Percentiles rank a stretch among this genome's conserved stretches.
Conservation (phyloP, 495 filamentous ascomycete genomes). For the Tetracladium setigerum region DNA sequence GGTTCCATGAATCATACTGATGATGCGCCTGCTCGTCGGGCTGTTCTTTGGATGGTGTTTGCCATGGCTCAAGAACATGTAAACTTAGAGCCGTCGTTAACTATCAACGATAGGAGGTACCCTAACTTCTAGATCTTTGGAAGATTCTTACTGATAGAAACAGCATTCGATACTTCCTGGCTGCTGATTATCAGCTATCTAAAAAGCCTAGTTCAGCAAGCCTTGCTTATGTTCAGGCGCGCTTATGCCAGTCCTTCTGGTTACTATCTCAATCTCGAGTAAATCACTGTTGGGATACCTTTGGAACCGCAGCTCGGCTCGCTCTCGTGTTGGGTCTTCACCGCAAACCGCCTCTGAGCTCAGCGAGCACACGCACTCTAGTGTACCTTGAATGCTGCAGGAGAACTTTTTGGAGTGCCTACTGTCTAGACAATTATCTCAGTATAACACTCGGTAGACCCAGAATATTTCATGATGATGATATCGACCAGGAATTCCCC, state of each 20-base stretch:
- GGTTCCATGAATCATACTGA: constrained; percentile 15
- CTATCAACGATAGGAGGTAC: constrained; percentile 27
- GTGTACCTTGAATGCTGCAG: constrained; percentile 31
- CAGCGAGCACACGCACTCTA: constrained; percentile 22
- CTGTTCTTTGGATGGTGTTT: constrained; percentile 27
- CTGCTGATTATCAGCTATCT: constrained; percentile 27
- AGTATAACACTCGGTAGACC: constrained; percentile 48
- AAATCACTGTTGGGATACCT: constrained; percentile 33
- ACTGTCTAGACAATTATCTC: constrained; percentile 50
- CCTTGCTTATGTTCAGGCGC: constrained; percentile 29
- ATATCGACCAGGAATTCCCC: constrained; percentile 43
- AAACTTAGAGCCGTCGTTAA: background rate
- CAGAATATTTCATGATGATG: constrained; percentile 41
- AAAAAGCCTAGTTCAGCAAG: constrained; percentile 26
- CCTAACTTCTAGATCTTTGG: constrained; percentile 22
- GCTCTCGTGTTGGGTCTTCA: constrained; percentile 29
- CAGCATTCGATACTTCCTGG: constrained; percentile 27
- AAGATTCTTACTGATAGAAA: constrained; percentile 18
- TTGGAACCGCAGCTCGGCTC: constrained; percentile 31
- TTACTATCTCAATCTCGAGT: constrained; percentile 29
- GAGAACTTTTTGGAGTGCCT: constrained; percentile 51
- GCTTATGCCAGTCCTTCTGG: constrained; percentile 31
- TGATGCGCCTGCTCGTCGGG: constrained; percentile 14
- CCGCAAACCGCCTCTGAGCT: constrained; percentile 18
- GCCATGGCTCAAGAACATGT: constrained; percentile 13